phyloP scores from a whole-genome alignment of 148 eudicot genomes.

The Bassia scoparia region DNA sequence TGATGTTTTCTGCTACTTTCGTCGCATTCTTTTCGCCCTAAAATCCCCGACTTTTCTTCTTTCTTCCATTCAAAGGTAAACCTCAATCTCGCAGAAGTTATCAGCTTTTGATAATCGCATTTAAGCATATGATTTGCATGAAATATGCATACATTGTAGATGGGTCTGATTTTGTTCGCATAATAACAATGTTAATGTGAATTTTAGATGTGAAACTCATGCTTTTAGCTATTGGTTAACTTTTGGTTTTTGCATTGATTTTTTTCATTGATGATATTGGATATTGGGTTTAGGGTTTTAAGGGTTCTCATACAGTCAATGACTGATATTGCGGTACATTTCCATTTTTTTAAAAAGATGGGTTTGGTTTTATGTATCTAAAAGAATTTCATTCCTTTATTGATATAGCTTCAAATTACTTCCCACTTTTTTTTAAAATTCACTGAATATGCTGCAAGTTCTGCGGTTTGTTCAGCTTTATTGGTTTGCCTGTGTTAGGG shows the following conservation, averaged over 20 bases:
- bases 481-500: no score
- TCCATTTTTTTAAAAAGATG: neutral
- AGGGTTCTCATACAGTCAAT: neutral
- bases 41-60: neutral
- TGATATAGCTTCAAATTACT: neutral
- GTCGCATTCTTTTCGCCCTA: neutral
- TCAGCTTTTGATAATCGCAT: no score
- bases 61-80: slow-evolving; percentile 8
- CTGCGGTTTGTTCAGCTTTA: no score
- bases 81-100: no score
- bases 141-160: neutral
- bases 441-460: no score
- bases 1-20: neutral
- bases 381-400: neutral
- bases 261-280: neutral
- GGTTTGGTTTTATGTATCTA: neutral
- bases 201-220: neutral
- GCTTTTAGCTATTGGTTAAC: neutral
- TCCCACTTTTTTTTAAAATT: no score
- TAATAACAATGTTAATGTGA: neutral
- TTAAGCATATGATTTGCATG: neutral
- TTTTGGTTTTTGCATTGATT: neutral
- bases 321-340: neutral
- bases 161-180: neutral
- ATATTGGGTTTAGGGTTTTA: slow-evolving; percentile 37